These are phyloP conservation scores for Teratosphaeria viscida DNA, from an alignment of 2,329 filamentous ascomycete species.

Conservation along the genomic window DNA sequence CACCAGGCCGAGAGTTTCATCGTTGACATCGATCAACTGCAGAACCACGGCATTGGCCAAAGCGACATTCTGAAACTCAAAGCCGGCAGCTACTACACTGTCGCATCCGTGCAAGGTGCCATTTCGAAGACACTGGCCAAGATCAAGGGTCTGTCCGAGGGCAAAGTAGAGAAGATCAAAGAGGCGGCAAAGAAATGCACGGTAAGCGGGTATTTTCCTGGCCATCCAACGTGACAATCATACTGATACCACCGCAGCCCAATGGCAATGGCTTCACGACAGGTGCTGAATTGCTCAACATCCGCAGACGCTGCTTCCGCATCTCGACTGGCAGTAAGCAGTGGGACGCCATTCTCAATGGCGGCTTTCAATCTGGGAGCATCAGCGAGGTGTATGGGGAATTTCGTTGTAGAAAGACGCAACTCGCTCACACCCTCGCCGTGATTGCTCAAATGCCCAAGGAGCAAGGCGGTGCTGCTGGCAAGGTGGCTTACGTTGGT, in stretches of 20 bases:
- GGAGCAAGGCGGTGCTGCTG: slow-evolving; percentile 55
- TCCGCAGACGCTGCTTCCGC: slow-evolving; percentile 52
- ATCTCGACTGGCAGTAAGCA: slow-evolving; percentile 62
- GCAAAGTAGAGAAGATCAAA: slow-evolving; percentile 62
- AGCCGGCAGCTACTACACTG: slow-evolving; percentile 51
- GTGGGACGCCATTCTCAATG: slow-evolving; percentile 52
- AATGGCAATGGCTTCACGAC: slow-evolving; percentile 53
- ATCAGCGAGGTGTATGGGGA: slow-evolving; percentile 56
- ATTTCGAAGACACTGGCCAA: slow-evolving; percentile 51
- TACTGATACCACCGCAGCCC: slow-evolving; percentile 33
- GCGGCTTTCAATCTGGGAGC: slow-evolving; percentile 60
- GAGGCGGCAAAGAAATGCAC: slow-evolving; percentile 54
- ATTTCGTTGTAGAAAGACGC: slow-evolving; percentile 58
- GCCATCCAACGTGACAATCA: neutral
- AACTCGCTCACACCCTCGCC: slow-evolving; percentile 58
- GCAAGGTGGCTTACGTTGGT: slow-evolving; percentile 60
- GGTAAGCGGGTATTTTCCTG: slow-evolving; percentile 27
- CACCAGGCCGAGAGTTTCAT: slow-evolving; percentile 42
- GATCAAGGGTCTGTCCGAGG: slow-evolving; percentile 60
- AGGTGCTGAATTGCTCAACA: slow-evolving; percentile 52
- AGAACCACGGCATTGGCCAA: slow-evolving; percentile 55
- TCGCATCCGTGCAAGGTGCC: slow-evolving; percentile 50
- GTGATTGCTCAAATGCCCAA: slow-evolving; percentile 47
- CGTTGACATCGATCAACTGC: slow-evolving; percentile 56
- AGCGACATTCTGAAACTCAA: slow-evolving; percentile 58